Conservation (phyloP, 148 eudicot species). For the Rhododendron molle region DNA sequence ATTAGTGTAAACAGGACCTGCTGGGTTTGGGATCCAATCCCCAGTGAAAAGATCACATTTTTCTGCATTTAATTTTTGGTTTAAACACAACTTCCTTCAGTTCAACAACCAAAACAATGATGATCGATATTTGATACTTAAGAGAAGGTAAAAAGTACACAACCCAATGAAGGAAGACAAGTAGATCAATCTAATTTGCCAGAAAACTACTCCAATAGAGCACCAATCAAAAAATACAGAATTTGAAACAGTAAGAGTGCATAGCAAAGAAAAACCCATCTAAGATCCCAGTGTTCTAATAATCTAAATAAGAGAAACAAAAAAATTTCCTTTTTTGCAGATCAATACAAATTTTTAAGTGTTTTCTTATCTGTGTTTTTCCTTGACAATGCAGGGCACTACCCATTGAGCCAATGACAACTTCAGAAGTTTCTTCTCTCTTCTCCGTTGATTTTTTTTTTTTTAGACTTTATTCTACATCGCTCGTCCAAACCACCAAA, state of each 20-base stretch:
- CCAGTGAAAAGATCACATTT: conserved; percentile 55
- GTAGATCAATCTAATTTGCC: background rate
- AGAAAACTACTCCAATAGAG: background rate
- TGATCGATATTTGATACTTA: background rate
- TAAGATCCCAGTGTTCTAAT: background rate
- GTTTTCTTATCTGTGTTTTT: no score
- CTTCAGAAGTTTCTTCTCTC: background rate
- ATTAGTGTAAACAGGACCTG: conserved; percentile 53
- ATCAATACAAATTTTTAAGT: background rate
- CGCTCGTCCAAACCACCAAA: no score
- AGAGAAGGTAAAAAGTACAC: background rate
- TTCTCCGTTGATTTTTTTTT: background rate
- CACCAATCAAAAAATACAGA: background rate
- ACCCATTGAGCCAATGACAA: background rate
- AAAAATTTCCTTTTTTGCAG: background rate
- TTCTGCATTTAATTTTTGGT: conserved; percentile 19
- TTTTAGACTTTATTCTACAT: background rate
- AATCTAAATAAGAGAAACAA: background rate
- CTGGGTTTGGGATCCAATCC: conserved; percentile 53
- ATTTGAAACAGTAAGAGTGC: background rate
- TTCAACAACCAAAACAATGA: background rate
- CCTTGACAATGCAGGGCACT: background rate
- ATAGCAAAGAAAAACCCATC: background rate
- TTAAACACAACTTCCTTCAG: background rate
- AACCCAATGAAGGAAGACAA: conserved; percentile 3